Evolutionary conservation across 306 rosid species (phyloP).

Genomic region (Glycine soja): DNA sequence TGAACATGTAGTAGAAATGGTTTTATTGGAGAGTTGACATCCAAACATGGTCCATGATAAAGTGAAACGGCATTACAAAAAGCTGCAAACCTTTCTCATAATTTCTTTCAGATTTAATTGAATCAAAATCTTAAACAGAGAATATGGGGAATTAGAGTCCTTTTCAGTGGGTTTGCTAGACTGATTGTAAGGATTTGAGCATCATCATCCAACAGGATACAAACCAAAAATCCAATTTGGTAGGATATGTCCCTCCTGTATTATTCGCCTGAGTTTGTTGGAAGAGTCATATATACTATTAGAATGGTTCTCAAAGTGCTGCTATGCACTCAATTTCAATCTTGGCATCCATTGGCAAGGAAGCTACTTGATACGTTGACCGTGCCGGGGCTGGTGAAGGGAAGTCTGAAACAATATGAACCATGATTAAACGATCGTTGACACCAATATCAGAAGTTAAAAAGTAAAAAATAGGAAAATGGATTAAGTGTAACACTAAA

Average conservation of each 20-base stretch:
- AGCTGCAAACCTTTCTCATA: neutral
- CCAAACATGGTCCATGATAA: constrained; percentile 27
- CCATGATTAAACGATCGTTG: constrained; percentile 2
- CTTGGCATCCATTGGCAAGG: constrained; percentile 91
- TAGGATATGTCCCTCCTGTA: constrained; percentile 43
- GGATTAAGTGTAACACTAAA: neutral
- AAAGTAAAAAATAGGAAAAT: neutral
- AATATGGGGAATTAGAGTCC: neutral
- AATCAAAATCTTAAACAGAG: constrained; percentile 7
- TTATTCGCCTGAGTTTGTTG: constrained; percentile 51
- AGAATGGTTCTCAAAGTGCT: constrained; percentile 53
- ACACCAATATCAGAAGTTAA: neutral
- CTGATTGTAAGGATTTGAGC: constrained; percentile 3
- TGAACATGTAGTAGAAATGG: neutral
- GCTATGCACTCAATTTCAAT: constrained; percentile 97
- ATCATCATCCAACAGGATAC: constrained; percentile 32
- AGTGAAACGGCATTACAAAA: neutral
- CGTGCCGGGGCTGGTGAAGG: constrained; percentile 91
- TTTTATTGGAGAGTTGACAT: constrained; percentile 2
- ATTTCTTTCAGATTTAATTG: constrained; percentile 18
- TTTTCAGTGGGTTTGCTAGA: neutral
- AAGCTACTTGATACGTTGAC: constrained; percentile 88
- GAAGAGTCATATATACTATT: neutral
- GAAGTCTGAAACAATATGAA: constrained; percentile 64
- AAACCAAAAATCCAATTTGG: constrained; percentile 33